Conservation (phyloP, 345 rosid genomes). For the Hirschfeldia incana region DNA sequence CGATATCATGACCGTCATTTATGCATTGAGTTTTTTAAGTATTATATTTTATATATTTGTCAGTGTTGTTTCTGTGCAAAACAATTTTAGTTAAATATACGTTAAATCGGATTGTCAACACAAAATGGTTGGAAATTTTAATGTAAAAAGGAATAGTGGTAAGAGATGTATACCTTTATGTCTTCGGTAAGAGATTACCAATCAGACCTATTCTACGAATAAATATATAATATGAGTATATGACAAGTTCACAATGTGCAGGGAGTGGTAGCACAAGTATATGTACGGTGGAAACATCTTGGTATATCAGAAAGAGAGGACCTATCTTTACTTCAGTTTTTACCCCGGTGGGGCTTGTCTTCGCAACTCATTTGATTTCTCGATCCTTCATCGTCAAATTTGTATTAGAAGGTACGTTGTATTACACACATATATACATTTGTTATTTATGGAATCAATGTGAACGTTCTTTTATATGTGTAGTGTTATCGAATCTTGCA, state of each 20-base stretch:
- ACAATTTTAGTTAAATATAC: background rate
- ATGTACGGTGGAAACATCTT: constrained; percentile 43
- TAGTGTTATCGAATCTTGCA: constrained; percentile 38
- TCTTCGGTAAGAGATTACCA: background rate
- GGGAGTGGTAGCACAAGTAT: constrained; percentile 45
- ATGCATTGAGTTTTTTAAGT: constrained; percentile 24
- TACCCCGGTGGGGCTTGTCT: constrained; percentile 40
- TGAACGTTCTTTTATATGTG: background rate
- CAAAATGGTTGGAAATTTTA: background rate
- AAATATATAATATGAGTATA: background rate
- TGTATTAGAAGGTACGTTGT: constrained; percentile 32
- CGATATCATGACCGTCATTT: constrained; percentile 36
- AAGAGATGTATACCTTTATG: background rate
- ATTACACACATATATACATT: background rate
- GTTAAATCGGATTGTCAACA: no score
- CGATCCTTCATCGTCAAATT: constrained; percentile 38
- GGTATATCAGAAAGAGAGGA: constrained; percentile 42
- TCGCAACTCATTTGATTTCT: constrained; percentile 41
- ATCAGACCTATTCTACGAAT: background rate
- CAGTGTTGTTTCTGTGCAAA: background rate
- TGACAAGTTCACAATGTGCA: background rate
- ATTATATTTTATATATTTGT: background rate
- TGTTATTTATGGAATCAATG: background rate
- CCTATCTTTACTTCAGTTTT: constrained; percentile 44
- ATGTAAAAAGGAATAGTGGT: background rate